Conservation (phyloP, 306 rosid genomes). For the Carpinus fangiana region DNA sequence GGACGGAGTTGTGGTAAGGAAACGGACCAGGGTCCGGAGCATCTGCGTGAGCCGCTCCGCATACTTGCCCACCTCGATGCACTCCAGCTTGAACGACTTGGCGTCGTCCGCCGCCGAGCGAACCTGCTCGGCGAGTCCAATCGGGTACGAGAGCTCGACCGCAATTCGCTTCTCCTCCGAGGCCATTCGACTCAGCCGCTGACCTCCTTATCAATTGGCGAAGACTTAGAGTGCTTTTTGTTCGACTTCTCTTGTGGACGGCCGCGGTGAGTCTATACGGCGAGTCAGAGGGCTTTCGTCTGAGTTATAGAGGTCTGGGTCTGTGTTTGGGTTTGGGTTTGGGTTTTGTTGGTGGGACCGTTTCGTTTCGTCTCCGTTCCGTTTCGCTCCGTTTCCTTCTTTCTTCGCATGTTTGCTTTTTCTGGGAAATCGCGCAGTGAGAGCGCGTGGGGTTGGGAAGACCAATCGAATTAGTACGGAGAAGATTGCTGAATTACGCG, state of each 20-base stretch:
- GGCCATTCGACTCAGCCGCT: constrained; percentile 40
- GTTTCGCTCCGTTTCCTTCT: not conserved
- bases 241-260: not conserved
- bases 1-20: constrained; percentile 41
- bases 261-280: constrained; percentile 26
- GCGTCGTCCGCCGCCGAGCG: constrained; percentile 57
- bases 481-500: not conserved
- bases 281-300: constrained; percentile 26
- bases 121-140: constrained; percentile 64
- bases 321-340: not conserved
- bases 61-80: constrained; percentile 59
- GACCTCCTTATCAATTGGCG: constrained; percentile 13
- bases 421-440: not conserved
- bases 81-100: constrained; percentile 57
- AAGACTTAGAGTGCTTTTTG: not conserved
- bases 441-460: not conserved
- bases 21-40: constrained; percentile 66
- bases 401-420: constrained; percentile 32
- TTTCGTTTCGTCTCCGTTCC: not conserved
- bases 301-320: constrained; percentile 21
- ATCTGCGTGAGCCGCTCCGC: constrained; percentile 63
- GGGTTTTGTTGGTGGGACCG: not conserved
- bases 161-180: constrained; percentile 56
- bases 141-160: constrained; percentile 64
- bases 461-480: not conserved